Evolutionary conservation across 148 eudicot genomes (phyloP), one percentile per base, ranked within the genome.

Genomic region (Camellia sinensis): DNA sequence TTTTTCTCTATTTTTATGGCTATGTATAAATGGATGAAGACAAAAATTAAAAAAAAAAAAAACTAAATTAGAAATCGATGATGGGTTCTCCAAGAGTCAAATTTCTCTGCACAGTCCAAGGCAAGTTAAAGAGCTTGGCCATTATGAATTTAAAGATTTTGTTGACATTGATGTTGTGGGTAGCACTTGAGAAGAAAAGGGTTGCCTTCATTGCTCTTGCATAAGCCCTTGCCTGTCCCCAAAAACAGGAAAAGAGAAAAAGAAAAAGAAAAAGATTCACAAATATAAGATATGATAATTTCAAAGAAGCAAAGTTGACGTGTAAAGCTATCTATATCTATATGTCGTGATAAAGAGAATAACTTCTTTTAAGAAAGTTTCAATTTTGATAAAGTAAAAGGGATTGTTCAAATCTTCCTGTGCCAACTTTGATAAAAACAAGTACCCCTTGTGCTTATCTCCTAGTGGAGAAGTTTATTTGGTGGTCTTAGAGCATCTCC

Each of bases 171-270:
- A 57, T 57, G 61, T 57, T 57, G 61, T 57, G 61, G 17, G 61
- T 57, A 10, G 61, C 61, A 57, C 61, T 57, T 14, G 61, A 57
- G 61, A 57, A 57, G 61, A 57, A 57, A 10, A 57, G 82, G 0
- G 88, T 88, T 17, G 86, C 90, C 40, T 88, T 84, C 90, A 88
- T 85, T 21, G 88, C 88, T 82, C 78, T 85, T 72, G 90, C 90
- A 52, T 85, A 88, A 9, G 80, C 83, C 75, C 90, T 85, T 15
- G 61, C 61, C 61, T 57, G 61, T 14, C 13, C 17, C 61, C 52
- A 3, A 48, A 48, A 48, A 48, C 0, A 48, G 7, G 7, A 48
- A 48, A 48, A 48, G 2, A 5, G 5, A 5, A 48, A 48, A 48
- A 5, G 5, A 5, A 48, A 48, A 11, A 57, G 12, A 57, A 6